phyloP scores from a whole-genome alignment of 2,329 filamentous ascomycete species.

The Blastomyces gilchristii region DNA sequence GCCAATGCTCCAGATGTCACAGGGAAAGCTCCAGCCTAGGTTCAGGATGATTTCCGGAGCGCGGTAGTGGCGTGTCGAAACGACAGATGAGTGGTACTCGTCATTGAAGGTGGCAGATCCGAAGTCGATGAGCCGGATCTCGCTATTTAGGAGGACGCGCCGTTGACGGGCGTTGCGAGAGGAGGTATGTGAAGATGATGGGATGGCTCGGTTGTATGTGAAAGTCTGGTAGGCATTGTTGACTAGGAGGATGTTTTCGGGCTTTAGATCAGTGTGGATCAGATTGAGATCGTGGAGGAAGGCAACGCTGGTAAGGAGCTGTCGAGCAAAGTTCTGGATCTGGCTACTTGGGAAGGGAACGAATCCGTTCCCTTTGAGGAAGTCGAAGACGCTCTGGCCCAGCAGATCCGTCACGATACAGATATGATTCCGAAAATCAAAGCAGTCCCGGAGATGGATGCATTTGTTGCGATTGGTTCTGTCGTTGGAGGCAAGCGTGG shows the following conservation, averaged over 20 bases:
- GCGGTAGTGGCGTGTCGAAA: slow-evolving; percentile 56
- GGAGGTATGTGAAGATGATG: slow-evolving; percentile 51
- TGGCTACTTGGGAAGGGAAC: slow-evolving; percentile 97
- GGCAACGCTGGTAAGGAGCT: slow-evolving; percentile 94
- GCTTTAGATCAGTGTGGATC: slow-evolving; percentile 76
- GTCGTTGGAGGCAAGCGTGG: slow-evolving; percentile 86
- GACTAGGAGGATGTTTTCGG: slow-evolving; percentile 57
- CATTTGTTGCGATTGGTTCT: slow-evolving; percentile 86
- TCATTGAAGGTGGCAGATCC: slow-evolving; percentile 59
- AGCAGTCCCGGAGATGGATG: slow-evolving; percentile 92
- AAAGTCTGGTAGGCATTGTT: slow-evolving; percentile 57
- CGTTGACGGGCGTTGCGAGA: slow-evolving; percentile 50
- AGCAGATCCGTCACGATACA: slow-evolving; percentile 71
- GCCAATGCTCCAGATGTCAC: slow-evolving; percentile 60
- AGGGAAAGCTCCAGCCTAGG: slow-evolving; percentile 57
- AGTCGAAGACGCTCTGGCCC: slow-evolving; percentile 96
- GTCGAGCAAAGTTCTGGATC: slow-evolving; percentile 91
- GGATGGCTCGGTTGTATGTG: slow-evolving; percentile 58
- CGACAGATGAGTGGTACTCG: slow-evolving; percentile 58
- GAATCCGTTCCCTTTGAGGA: slow-evolving; percentile 88
- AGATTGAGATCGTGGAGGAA: slow-evolving; percentile 95
- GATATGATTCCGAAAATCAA: slow-evolving; percentile 94
- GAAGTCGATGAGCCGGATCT: slow-evolving; percentile 59
- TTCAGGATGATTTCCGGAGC: slow-evolving; percentile 59
- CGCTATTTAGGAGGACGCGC: slow-evolving; percentile 53